phyloP scores from a whole-genome alignment of 352 stramenopile genomes.

The Saprolegnia parasitica region DNA sequence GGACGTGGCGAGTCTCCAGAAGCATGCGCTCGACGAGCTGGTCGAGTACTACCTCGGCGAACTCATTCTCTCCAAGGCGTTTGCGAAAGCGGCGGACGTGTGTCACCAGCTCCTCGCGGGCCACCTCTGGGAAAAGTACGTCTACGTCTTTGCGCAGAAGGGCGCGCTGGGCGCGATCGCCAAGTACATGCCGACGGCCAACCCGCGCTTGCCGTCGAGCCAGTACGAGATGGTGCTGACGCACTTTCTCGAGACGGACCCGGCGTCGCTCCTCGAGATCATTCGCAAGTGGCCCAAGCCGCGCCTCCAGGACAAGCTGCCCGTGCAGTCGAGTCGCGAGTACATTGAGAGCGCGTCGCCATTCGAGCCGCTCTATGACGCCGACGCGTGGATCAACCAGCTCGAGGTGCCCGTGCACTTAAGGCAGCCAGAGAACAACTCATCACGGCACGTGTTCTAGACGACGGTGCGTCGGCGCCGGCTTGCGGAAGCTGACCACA shows the following conservation, averaged over 20 bases:
- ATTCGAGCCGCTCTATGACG: constrained; percentile 75
- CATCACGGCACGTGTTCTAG: not conserved
- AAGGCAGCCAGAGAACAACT: not conserved
- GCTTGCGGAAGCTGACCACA: constrained; percentile 50
- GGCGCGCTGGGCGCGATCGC: constrained; percentile 68
- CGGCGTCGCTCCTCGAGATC: constrained; percentile 62
- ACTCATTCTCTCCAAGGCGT: constrained; percentile 66
- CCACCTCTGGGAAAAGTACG: constrained; percentile 84
- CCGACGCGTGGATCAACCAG: constrained; percentile 75
- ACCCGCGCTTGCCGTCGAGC: constrained; percentile 52
- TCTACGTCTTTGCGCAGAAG: constrained; percentile 79
- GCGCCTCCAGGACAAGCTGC: constrained; percentile 36
- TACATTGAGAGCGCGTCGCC: constrained; percentile 59
- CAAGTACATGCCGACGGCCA: constrained; percentile 65
- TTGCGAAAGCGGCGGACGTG: constrained; percentile 63
- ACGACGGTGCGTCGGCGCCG: constrained; percentile 58
- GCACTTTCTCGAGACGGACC: constrained; percentile 79
- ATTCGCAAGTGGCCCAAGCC: constrained; percentile 83
- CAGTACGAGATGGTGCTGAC: constrained; percentile 85
- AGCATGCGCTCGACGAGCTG: constrained; percentile 55
- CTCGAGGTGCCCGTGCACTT: constrained; percentile 39
- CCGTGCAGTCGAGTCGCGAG: constrained; percentile 35
- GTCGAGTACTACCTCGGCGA: constrained; percentile 74
- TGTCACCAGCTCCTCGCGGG: constrained; percentile 63
- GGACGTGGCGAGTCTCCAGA: constrained; percentile 50